phyloP scores from a whole-genome alignment of 805 yeast genomes.

The Cyberlindnera xylosilytica region DNA sequence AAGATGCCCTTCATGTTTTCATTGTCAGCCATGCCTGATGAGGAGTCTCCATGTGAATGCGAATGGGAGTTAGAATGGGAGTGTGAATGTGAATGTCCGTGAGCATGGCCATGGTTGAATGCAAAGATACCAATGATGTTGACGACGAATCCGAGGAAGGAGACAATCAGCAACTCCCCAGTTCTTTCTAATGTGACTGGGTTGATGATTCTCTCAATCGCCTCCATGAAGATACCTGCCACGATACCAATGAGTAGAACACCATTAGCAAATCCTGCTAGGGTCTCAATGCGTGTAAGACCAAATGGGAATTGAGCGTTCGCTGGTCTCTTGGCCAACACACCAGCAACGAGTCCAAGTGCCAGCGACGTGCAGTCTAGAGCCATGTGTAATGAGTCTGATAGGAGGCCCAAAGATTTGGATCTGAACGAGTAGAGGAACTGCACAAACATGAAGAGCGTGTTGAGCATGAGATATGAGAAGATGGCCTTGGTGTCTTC shows the following conservation, averaged over 20 bases:
- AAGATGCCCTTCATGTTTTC: slow-evolving; percentile 93
- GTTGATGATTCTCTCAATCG: slow-evolving; percentile 71
- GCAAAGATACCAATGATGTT: slow-evolving; percentile 93
- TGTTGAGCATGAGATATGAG: slow-evolving; percentile 77
- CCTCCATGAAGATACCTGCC: slow-evolving; percentile 83
- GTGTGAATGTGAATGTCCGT: slow-evolving; percentile 31
- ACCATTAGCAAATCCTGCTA: slow-evolving; percentile 96
- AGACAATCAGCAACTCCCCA: slow-evolving; percentile 80
- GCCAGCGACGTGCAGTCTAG: slow-evolving; percentile 89
- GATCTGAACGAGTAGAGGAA: slow-evolving; percentile 88
- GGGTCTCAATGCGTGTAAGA: slow-evolving; percentile 75
- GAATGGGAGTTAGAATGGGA: slow-evolving; percentile 23
- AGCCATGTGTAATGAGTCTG: slow-evolving; percentile 96
- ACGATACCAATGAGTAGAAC: slow-evolving; percentile 84
- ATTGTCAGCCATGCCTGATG: slow-evolving; percentile 30
- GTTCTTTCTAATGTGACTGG: slow-evolving; percentile 81
- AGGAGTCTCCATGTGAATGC: slow-evolving; percentile 31
- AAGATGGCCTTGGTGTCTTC: slow-evolving; percentile 86
- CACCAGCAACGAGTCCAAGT: slow-evolving; percentile 85
- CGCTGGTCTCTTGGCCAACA: slow-evolving; percentile 55
- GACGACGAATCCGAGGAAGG: slow-evolving; percentile 79
- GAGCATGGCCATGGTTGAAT: slow-evolving; percentile 78
- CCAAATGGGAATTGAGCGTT: slow-evolving; percentile 84
- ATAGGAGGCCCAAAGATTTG: slow-evolving; percentile 83
- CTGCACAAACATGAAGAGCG: slow-evolving; percentile 93